phyloP scores from a whole-genome alignment of 805 yeast genomes.

The Metschnikowia gelsemii region DNA sequence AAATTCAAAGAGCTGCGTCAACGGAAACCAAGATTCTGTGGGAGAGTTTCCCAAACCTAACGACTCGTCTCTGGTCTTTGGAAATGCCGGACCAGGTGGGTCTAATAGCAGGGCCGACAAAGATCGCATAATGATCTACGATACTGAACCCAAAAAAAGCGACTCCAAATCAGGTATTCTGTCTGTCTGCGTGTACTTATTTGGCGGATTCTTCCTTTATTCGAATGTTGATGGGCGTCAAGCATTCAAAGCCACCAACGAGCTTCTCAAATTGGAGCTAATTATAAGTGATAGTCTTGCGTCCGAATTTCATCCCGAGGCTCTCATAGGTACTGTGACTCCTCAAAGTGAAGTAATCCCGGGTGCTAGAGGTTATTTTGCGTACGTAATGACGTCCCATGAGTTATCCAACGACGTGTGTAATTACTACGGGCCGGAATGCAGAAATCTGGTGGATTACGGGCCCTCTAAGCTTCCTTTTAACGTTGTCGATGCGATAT shows the following conservation, averaged over 20 bases:
- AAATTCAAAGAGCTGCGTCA: not conserved
- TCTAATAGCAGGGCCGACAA: not conserved
- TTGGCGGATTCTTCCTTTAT: constrained; percentile 38
- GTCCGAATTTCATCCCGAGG: constrained; percentile 23
- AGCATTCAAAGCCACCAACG: constrained; percentile 32
- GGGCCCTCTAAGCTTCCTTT: not conserved
- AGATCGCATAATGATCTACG: constrained; percentile 10
- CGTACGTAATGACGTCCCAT: constrained; percentile 27
- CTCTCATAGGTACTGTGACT: constrained; percentile 18
- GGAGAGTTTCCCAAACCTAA: too few species aligned
- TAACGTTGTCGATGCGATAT: not conserved
- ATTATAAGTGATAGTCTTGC: constrained; percentile 22
- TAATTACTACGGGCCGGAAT: constrained; percentile 5
- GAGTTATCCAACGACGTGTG: constrained; percentile 7
- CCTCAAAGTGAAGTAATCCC: constrained; percentile 28
- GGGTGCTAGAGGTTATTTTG: constrained; percentile 41
- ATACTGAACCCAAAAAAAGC: constrained; percentile 5
- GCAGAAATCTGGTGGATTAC: not conserved
- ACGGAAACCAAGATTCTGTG: too few species aligned
- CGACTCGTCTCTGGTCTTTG: not conserved
- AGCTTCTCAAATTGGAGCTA: constrained; percentile 37
- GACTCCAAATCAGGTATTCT: constrained; percentile 20
- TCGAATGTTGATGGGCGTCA: constrained; percentile 17
- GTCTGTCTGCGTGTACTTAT: constrained; percentile 32
- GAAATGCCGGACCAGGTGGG: not conserved